A percentile compares a stretch with the other conserved stretches of the same genome.
Conservation (phyloP, 345 rosid genomes). For the Geranium rotundifolium region DNA sequence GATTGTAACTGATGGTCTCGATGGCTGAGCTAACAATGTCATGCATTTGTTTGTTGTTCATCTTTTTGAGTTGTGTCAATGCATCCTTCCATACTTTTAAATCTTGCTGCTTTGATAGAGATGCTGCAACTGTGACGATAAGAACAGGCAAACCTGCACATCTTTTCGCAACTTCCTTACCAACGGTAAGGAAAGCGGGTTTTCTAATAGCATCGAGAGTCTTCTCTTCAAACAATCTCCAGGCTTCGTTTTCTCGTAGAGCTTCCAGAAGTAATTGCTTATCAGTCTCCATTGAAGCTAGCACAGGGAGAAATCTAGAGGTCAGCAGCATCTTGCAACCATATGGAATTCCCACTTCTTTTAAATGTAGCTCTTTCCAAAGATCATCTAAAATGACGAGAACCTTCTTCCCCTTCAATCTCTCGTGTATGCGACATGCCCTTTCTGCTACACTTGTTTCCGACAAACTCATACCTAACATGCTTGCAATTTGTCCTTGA, state of each 20-base stretch:
- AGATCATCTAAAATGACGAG: no score
- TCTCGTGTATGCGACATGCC: no score
- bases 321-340: no score
- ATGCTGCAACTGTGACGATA: no score
- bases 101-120: background rate
- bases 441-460: no score
- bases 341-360: no score
- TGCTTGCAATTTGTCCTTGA: slow-evolving; percentile 5
- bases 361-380: no score
- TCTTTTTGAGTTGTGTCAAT: no score
- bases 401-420: no score
- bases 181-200: background rate
- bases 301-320: background rate
- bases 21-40: background rate
- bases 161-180: background rate
- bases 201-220: background rate
- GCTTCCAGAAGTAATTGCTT: no score
- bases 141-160: no score
- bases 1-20: background rate
- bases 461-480: slow-evolving; percentile 3
- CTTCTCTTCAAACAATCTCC: background rate
- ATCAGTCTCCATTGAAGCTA: no score
- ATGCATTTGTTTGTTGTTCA: background rate
- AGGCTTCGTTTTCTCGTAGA: background rate
- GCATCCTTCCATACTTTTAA: background rate